Evolutionary conservation across 2,329 filamentous ascomycete species (phyloP), one percentile per base, ranked within the genome.

Genomic region (Dactylella cylindrospora): DNA sequence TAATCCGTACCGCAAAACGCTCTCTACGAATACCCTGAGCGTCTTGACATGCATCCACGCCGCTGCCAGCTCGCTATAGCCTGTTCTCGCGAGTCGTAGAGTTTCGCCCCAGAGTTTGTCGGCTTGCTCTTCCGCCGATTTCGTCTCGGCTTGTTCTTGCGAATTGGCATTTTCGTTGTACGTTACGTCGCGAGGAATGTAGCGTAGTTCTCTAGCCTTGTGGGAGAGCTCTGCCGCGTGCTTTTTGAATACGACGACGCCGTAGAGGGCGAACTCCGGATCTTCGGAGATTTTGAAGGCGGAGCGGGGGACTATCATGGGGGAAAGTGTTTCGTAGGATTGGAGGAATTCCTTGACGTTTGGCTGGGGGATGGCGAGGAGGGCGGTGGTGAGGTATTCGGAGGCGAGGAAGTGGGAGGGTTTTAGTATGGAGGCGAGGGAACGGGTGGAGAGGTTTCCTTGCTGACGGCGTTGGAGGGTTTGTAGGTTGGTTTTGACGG

Each of bases 21-120:
- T 95, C 79, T 98, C 93, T 15, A 98, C 93, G 74, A 97, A 98
- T 15, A 97, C 90, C 49, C 93, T 80, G 69, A 98, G 76, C 5
- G 90, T 87, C 70, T 97, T 78, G 22, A 95, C 86, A 71, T 98
- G 93, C 43, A 95, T 81, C 89, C 90, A 95, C 49, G 91, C 85
- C 88, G 95, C 95, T 67, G 95, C 89, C 65, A 85, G 85, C 76
- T 98, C 93, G 71, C 89, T 91, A 83, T 93, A 98, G 12, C 89
- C 90, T n/a, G 89, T 95, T 65, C 90, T 80, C 10, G 85, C 88
- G 69, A 96, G 79, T 66, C 90, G 81, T 70, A 98, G 74, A 2
- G 90, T 90, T 75, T 98, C 91, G 8, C 89, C 90, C 83, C 90
- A 95, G 2, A 95, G 79, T 76, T 93, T 95, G 73, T 86, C 82